Evolutionary conservation across 192 early-diverging fungal species (phyloP), one percentile per base, ranked within the genome.

Genomic region (Pilobolus umbonatus): DNA sequence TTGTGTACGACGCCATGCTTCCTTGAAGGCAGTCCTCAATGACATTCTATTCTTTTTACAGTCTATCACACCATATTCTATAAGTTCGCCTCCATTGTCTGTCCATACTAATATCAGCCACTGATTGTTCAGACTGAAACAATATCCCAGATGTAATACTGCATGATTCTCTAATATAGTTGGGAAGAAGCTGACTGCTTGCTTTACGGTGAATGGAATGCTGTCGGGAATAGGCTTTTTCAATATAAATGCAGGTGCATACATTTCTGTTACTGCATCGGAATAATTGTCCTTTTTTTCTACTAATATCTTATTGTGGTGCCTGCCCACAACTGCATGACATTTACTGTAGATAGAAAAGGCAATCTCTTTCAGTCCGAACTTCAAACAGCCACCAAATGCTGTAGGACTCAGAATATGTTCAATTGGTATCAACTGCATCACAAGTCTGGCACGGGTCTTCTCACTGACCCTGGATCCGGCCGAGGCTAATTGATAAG

Each of bases 341-440:
- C 78, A 80, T 54, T 73, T 80, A 32, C 65, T 62, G 34, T 80
- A 80, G 15, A 80, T 75, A 12, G 78, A 65, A 43, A 80, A 80
- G 4, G 75, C 78, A 47, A 80, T 75, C 22, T 80, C 78, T 30
- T 72, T 67, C 2, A 80, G 60, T 6, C 78, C 78, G 56, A 75
- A 75, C 25, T 75, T 74, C 9, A 71, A 55, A 35, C 73, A 80
- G 0, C 75, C 73, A 52, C 78, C 78, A 65, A 80, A 80, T 0
- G 65, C 72, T 7, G 73, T 68, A 1, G 65, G 65, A 35, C 74
- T 64, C 11, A 80, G 31, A 1, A 80, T 59, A 49, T 80, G 78
- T 30, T 80, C 75, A 19, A 80, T 73, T 1, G 78, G 78, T 21
- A 80, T 55, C 28, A 80, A 17, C 34, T 80, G 78, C 49, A 80